Evolutionary conservation across 345 rosid species (phyloP), one percentile per base, ranked within the genome.

Genomic region (Gossypium stocksii): DNA sequence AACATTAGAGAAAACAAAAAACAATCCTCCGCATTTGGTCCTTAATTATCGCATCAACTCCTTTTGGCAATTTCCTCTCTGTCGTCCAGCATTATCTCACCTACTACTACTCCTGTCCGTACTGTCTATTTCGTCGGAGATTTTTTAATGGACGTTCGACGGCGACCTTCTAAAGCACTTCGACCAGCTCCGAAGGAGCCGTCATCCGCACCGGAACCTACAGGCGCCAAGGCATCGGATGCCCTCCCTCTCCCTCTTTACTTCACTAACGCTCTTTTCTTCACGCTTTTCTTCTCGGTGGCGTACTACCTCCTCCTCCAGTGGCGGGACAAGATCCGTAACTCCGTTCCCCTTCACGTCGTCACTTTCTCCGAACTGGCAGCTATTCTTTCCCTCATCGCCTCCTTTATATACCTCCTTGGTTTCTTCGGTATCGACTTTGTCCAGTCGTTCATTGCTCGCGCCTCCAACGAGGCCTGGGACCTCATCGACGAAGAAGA

Each of bases 391-490:
- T 70, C 83, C 23, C 75, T 84, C 58, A 62, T 79, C 19, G 77
- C 81, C 22, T 84, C 86, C 43, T 74, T 74, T 48, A 74, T 74
- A 7, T 74, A 74, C 71, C 77, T 74, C 15, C 44, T 74, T 8
- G 82, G 82, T 4, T 83, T 83, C 59, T 83, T 83, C 38, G 86
- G 84, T 2, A 81, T 83, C 54, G 87, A 73, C 60, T 84, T 81
- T 25, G 81, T 82, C 52, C 87, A 84, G 68, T 82, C 85, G 13
- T 77, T 82, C 53, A 75, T 82, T 56, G 14, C 66, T 2, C 83
- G 83, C 74, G 74, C 85, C 62, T 75, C 83, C 12, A 45, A 67
- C 15, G 81, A 81, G 52, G 56, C 76, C 12, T 78, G 79, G 81
- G 83, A 81, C 23, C 56, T 70, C 14, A 75, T 64, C 7, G 60